phyloP scores from a whole-genome alignment of 225 moss, liverwort and hornwort species.

The Lunularia cruciata region DNA sequence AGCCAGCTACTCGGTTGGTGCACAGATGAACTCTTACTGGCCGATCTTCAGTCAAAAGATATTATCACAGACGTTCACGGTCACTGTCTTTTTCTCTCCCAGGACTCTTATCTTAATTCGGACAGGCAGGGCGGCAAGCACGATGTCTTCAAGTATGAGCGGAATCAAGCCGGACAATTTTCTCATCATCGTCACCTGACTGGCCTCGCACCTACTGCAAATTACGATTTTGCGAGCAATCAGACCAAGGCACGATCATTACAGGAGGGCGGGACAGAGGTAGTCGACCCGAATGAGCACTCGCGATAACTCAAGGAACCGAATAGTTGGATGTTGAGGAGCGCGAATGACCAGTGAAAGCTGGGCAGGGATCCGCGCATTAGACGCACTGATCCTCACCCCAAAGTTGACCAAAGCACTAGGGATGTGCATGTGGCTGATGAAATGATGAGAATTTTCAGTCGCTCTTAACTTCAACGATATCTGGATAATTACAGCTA shows the following conservation, averaged over 20 bases:
- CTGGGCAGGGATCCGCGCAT: slow-evolving; percentile 4
- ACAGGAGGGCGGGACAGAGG: neutral
- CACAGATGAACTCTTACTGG: too few relatives aligned
- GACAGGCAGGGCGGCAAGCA: neutral
- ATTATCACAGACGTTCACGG: too few relatives aligned
- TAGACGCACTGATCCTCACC: slow-evolving; percentile 5
- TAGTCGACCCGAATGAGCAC: slow-evolving; percentile 5
- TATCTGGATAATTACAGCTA: neutral
- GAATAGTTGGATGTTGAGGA: neutral
- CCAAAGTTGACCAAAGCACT: slow-evolving; percentile 12
- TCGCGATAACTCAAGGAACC: neutral
- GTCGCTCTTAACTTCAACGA: neutral
- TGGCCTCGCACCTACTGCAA: neutral
- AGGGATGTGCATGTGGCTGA: slow-evolving; percentile 6
- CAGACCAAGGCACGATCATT: neutral
- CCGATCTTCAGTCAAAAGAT: too few relatives aligned
- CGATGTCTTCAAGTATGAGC: too few relatives aligned
- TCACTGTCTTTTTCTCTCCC: too few relatives aligned
- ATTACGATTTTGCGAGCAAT: neutral
- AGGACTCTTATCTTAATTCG: neutral
- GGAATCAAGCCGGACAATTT: too few relatives aligned
- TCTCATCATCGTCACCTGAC: too few relatives aligned
- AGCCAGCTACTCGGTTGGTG: too few relatives aligned
- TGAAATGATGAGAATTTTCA: slow-evolving; percentile 5
- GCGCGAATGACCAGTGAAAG: neutral